These are phyloP conservation scores for Yarrowia hollandica DNA, from an alignment of 805 yeast genomes.

Conservation along the genomic window DNA sequence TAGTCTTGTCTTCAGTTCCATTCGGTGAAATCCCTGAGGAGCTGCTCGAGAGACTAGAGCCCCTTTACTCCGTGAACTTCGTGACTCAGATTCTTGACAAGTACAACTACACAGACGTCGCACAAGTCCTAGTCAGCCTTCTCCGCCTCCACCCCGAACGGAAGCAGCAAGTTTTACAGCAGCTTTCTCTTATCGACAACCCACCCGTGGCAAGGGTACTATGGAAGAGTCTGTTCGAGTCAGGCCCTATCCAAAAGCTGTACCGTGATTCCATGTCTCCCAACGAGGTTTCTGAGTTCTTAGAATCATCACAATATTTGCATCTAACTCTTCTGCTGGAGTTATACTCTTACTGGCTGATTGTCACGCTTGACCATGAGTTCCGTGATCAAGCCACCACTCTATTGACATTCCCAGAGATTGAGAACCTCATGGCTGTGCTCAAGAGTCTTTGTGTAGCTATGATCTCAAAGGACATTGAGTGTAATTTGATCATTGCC, in stretches of 20 bases:
- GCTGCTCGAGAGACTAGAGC: background rate
- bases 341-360: slow-evolving; percentile 63
- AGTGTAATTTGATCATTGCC: slow-evolving; percentile 31
- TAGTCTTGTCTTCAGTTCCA: slow-evolving; percentile 8
- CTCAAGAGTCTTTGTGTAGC: slow-evolving; percentile 54
- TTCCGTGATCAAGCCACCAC: slow-evolving; percentile 47
- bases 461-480: slow-evolving; percentile 40
- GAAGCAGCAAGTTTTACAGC: slow-evolving; percentile 8
- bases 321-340: slow-evolving; percentile 49
- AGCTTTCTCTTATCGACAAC: slow-evolving; percentile 10
- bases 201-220: slow-evolving; percentile 16
- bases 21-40: slow-evolving; percentile 10
- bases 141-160: slow-evolving; percentile 12
- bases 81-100: background rate
- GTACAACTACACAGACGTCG: slow-evolving; percentile 25
- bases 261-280: slow-evolving; percentile 31
- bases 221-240: slow-evolving; percentile 12
- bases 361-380: slow-evolving; percentile 66
- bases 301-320: slow-evolving; percentile 32
- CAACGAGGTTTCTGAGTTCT: slow-evolving; percentile 31
- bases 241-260: slow-evolving; percentile 31
- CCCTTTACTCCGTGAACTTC: background rate
- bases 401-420: slow-evolving; percentile 46
- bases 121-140: slow-evolving; percentile 5
- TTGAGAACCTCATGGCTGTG: slow-evolving; percentile 48